Base-by-base conservation (phyloP, 1,284 basidiomycete genomes). In the Trichosporon sp. region DNA sequence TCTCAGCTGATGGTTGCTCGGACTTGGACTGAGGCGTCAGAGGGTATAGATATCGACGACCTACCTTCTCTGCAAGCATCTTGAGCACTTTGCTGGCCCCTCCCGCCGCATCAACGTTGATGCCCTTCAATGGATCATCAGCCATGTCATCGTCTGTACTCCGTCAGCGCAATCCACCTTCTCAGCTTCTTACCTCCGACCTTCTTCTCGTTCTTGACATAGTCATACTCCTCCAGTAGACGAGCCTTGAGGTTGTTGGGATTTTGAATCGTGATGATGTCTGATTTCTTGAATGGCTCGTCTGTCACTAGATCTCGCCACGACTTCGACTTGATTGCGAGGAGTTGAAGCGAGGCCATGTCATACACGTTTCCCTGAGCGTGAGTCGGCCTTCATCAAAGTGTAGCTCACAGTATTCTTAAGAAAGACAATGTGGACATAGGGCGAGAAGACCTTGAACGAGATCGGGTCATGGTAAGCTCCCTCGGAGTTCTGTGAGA, bases 381-480 rank as follows among this genome's bases (percentile, higher is more conserved):
- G 46, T 56, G 32, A 54, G 59, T 32, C 6, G 19, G n/a, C 32
- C 37, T 19, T 52, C 16, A n/a, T n/a, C 7, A 2, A 19, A 3
- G 21, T 14, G 19, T 13, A 21, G 64, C 76, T 65, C 58, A 77
- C 77, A 0, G 92, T 95, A 2, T 87, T 90, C 27, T 89, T 89
- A 68, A 95, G 87, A 58, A 91, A 91, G 52, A 95, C 90, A 60
- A 95, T 89, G 77, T 95, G 90, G 1, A 92, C 92, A 73, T 95
- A 92, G 66, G 92, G 89, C 71, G 85, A 92, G 82, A 95, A 93
- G 0, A 90, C 89, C 75, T 94, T 95, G 84, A 94, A 95, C 2
- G 91, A 91, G 57, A 95, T 92, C 1, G 92, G 92, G 76, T 95
- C 92, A 75, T 93, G 88, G 19, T 90, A 86, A 75, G 92, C 89